These are phyloP conservation scores for Sicyos edulis DNA, from an alignment of 306 rosid species.

Conservation along the genomic window DNA sequence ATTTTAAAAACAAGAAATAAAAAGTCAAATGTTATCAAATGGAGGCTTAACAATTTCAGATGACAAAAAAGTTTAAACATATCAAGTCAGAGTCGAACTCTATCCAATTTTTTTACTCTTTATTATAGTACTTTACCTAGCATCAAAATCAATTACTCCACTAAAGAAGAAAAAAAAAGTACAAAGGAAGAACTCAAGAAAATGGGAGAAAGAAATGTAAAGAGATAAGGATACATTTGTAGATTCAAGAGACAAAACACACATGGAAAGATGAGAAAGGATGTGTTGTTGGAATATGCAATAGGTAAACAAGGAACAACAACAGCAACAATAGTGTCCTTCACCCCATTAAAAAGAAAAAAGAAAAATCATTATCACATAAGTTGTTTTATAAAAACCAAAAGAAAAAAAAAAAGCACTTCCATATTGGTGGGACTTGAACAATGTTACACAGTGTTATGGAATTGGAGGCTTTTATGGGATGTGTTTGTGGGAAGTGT, in stretches of 20 bases:
- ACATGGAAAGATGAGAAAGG: slow-evolving; percentile 13
- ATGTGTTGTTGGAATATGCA: slow-evolving; percentile 17
- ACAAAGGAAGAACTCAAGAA: slow-evolving; percentile 2
- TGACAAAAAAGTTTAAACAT: not conserved
- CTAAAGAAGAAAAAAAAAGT: not conserved
- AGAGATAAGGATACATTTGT: too few species aligned
- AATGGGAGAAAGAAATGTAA: not conserved
- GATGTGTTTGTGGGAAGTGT: not conserved
- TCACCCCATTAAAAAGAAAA: too few species aligned
- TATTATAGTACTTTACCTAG: not conserved
- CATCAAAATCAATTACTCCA: slow-evolving; percentile 10
- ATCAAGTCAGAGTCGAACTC: too few species aligned
- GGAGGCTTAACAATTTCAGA: too few species aligned
- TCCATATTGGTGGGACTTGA: slow-evolving; percentile 7
- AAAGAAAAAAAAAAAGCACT: not conserved
- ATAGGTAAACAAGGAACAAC: not conserved
- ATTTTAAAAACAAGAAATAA: too few species aligned
- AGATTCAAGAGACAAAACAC: not conserved
- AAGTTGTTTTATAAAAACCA: too few species aligned
- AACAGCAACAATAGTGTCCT: not conserved
- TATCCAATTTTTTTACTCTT: not conserved
- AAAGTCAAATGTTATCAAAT: too few species aligned
- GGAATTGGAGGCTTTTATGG: not conserved
- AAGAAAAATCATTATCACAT: too few species aligned
- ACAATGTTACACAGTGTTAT: not conserved